These are phyloP conservation scores for Kodamaea arcana DNA, from an alignment of 1,139 yeast species.

Conservation along the genomic window DNA sequence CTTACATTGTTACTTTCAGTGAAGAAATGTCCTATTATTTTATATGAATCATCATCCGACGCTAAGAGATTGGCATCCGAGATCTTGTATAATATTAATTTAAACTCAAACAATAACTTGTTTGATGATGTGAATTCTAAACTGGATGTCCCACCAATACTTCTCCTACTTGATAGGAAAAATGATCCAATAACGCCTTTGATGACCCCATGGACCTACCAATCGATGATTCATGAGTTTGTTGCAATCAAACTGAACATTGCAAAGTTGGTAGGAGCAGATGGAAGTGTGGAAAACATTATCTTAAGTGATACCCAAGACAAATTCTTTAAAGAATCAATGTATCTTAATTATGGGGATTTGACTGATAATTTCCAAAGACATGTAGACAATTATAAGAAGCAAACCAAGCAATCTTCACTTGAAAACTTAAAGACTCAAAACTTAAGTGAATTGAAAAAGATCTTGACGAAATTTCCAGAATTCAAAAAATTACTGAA, in stretches of 20 bases:
- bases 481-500: constrained; percentile 85
- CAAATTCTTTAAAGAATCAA: constrained; percentile 68
- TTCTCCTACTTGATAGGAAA: constrained; percentile 77
- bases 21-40: constrained; percentile 71
- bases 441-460: constrained; percentile 83
- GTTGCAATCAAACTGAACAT: constrained; percentile 78
- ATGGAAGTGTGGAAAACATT: constrained; percentile 49
- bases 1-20: constrained; percentile 67
- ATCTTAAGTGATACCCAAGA: constrained; percentile 59
- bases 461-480: constrained; percentile 87
- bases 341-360: constrained; percentile 92
- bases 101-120: constrained; percentile 53
- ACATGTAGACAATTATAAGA: constrained; percentile 79
- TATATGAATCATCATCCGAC: constrained; percentile 68
- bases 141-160: constrained; percentile 66
- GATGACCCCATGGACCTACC: constrained; percentile 94
- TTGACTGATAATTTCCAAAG: constrained; percentile 83
- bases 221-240: constrained; percentile 93
- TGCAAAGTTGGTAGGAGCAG: constrained; percentile 55
- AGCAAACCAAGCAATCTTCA: constrained; percentile 67
- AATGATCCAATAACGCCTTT: constrained; percentile 93
- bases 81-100: constrained; percentile 53
- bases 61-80: constrained; percentile 66
- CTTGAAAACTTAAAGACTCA: constrained; percentile 56
- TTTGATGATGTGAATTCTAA: constrained; percentile 59